These are phyloP conservation scores for Pseudofabraea citricarpa DNA, from an alignment of 2,329 filamentous ascomycete species.

Conservation along the genomic window DNA sequence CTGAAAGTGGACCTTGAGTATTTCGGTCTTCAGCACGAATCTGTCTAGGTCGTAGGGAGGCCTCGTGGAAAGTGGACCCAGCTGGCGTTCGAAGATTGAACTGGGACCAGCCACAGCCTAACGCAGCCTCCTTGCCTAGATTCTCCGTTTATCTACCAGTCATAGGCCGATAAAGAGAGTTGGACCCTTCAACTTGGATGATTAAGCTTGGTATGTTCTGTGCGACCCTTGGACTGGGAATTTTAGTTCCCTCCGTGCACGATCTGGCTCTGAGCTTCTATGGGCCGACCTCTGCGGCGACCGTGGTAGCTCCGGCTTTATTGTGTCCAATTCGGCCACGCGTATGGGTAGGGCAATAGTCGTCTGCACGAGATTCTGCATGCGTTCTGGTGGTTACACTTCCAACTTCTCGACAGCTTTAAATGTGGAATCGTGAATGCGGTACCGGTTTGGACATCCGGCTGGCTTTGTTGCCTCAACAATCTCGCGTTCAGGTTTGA, in stretches of 20 bases:
- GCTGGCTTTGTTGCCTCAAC: not conserved
- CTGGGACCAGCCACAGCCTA: not conserved
- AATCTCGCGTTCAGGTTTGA: not conserved
- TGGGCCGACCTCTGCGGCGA: not conserved
- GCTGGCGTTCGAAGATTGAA: not conserved
- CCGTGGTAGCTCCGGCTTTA: not conserved
- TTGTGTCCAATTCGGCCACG: not conserved
- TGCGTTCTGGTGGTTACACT: too few relatives aligned
- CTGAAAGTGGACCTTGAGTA: conserved; percentile 1
- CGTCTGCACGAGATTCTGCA: too few relatives aligned
- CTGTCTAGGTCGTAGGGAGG: not conserved
- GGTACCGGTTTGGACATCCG: not conserved
- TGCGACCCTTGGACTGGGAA: not conserved
- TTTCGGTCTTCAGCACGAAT: not conserved
- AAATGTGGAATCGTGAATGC: not conserved
- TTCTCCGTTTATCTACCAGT: not conserved
- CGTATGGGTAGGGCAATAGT: too few relatives aligned
- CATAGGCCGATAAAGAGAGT: not conserved
- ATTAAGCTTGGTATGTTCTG: not conserved
- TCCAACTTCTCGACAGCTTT: not conserved
- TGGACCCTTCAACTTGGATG: not conserved
- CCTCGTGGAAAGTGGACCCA: not conserved
- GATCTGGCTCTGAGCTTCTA: not conserved
- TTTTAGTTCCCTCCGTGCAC: not conserved
- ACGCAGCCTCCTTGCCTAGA: not conserved